Percentiles rank a stretch among this genome's conserved stretches.
Evolutionary conservation across 1,284 basidiomycete genomes (phyloP).

Genomic region (Leccinum cinnamomeum): DNA sequence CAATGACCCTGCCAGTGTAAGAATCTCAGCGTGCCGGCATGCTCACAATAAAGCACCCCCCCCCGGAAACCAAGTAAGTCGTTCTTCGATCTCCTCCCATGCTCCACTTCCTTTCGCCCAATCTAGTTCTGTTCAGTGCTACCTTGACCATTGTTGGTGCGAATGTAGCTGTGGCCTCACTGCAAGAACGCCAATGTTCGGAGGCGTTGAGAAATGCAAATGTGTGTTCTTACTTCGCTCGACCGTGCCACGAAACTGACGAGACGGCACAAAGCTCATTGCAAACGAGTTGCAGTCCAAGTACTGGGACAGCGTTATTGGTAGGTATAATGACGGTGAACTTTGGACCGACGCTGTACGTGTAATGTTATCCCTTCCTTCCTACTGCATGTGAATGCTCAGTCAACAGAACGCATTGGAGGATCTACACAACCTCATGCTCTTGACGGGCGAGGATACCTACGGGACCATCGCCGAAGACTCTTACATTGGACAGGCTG

Average conservation of each 20-base stretch:
- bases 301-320: slow-evolving; percentile 40
- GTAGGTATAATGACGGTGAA: slow-evolving; percentile 45
- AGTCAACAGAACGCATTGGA: slow-evolving; percentile 49
- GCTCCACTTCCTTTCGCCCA: neutral
- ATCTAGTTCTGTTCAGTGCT: neutral
- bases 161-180: neutral
- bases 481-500: slow-evolving; percentile 45
- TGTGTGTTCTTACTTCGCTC: slow-evolving; percentile 15
- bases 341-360: slow-evolving; percentile 54
- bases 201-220: slow-evolving; percentile 11
- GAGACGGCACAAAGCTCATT: slow-evolving; percentile 36
- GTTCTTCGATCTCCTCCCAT: neutral
- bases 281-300: slow-evolving; percentile 43
- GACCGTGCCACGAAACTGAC: neutral
- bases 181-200: slow-evolving; percentile 8
- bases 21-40: too few species aligned
- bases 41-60: too few species aligned
- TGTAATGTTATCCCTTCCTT: slow-evolving; percentile 1
- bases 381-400: neutral
- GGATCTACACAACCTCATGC: slow-evolving; percentile 56
- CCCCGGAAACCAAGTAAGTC: too few species aligned
- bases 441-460: slow-evolving; percentile 39
- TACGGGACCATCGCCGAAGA: slow-evolving; percentile 42
- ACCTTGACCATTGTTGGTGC: slow-evolving; percentile 4
- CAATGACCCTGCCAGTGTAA: too few species aligned